A percentile compares a stretch with the other conserved stretches of the same genome.
phyloP scores from a whole-genome alignment of 2,329 filamentous ascomycete species.

The Botryosphaeria dothidea region DNA sequence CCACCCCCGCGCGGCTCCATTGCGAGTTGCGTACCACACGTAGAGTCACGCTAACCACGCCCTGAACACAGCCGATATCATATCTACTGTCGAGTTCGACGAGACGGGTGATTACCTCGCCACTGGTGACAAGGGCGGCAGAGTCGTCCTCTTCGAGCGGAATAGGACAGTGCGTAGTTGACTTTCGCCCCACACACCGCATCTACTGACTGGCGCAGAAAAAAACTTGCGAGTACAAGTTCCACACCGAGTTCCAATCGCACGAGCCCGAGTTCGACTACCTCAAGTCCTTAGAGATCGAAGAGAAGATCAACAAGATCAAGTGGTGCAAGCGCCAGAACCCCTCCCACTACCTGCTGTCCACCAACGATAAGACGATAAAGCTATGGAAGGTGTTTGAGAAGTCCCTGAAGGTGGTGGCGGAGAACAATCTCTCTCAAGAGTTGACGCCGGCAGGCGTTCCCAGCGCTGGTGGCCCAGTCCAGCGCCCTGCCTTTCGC shows the following conservation, averaged over 20 bases:
- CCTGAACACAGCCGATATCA: constrained; percentile 73
- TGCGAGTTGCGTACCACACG: neutral
- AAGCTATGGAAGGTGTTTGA: constrained; percentile 99
- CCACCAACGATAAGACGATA: constrained; percentile 99
- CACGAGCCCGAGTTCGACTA: constrained; percentile 99
- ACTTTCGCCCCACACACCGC: constrained; percentile 5
- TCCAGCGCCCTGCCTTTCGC: constrained; percentile 78
- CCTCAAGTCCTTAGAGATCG: constrained; percentile 97
- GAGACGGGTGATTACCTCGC: constrained; percentile 88
- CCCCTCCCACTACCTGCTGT: constrained; percentile 95
- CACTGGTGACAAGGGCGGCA: constrained; percentile 85
- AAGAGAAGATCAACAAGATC: constrained; percentile 99
- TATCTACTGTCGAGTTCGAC: constrained; percentile 88
- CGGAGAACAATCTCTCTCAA: constrained; percentile 96
- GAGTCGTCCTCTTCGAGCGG: constrained; percentile 83
- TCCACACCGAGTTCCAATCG: constrained; percentile 99
- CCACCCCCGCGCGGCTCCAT: constrained; percentile 14
- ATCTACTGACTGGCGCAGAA: constrained; percentile 60
- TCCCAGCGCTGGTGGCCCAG: constrained; percentile 74
- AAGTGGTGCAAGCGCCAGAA: constrained; percentile 99
- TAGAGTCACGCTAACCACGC: constrained; percentile 43
- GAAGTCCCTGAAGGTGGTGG: constrained; percentile 97
- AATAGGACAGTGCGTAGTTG: constrained; percentile 81
- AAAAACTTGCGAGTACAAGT: constrained; percentile 99
- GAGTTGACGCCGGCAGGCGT: constrained; percentile 79